Conservation (phyloP, 257 asterid genomes). For the Gentiana straminea region DNA sequence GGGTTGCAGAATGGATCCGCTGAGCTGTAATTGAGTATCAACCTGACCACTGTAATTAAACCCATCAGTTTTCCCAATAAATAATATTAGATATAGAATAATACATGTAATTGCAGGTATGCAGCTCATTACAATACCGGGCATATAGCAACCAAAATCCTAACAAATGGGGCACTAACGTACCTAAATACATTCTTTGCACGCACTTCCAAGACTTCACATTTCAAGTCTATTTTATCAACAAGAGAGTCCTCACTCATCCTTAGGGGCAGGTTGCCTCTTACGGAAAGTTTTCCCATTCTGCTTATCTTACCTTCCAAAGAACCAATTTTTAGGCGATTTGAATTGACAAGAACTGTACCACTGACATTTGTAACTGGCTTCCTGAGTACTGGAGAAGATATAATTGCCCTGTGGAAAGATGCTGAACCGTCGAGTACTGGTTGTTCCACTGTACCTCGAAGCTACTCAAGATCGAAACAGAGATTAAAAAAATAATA, state of each 20-base stretch:
- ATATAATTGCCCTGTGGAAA: constrained; percentile 87
- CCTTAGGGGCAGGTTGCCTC: constrained; percentile 83
- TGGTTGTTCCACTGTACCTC: constrained; percentile 99
- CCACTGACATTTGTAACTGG: constrained; percentile 94
- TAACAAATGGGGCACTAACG: neutral
- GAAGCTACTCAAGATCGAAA: constrained; percentile 45
- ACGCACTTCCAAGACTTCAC: constrained; percentile 95
- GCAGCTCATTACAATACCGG: neutral
- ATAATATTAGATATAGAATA: no score
- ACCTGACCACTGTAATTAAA: constrained; percentile 81
- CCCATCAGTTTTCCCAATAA: constrained; percentile 14
- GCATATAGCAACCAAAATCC: no score
- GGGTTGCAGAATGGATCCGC: constrained; percentile 95
- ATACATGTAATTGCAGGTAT: neutral
- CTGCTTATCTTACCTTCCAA: constrained; percentile 95
- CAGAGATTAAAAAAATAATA: constrained; percentile 1
- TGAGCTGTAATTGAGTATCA: constrained; percentile 82
- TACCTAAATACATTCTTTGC: constrained; percentile 89
- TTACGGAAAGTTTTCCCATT: constrained; percentile 82
- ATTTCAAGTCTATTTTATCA: constrained; percentile 87
- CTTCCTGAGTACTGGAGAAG: constrained; percentile 89
- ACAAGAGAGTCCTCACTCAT: constrained; percentile 53
- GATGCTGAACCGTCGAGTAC: constrained; percentile 94
- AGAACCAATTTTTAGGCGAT: constrained; percentile 69
- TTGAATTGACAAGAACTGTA: constrained; percentile 79